phyloP scores from a whole-genome alignment of 257 asterid genomes.

The Solanum megistacrolobum region DNA sequence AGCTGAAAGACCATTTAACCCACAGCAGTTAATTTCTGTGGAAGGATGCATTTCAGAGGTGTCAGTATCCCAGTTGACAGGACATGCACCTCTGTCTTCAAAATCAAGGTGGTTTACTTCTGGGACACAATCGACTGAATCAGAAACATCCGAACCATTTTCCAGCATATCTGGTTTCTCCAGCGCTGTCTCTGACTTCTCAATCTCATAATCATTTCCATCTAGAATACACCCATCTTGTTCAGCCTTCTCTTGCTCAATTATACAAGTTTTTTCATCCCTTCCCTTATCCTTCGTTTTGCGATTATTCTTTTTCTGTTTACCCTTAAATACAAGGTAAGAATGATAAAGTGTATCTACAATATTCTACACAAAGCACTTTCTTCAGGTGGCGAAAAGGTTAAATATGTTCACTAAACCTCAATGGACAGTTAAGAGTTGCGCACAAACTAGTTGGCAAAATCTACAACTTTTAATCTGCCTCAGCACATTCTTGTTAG shows the following conservation, averaged over 20 bases:
- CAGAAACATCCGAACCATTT: conserved; percentile 76
- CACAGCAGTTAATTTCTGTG: conserved; percentile 36
- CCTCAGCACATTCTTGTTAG: neutral
- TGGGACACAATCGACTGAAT: conserved; percentile 50
- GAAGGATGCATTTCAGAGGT: conserved; percentile 51
- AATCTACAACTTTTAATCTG: neutral
- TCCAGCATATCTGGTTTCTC: conserved; percentile 47
- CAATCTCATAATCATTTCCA: conserved; percentile 20
- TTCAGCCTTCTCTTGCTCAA: conserved; percentile 33
- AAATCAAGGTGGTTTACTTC: conserved; percentile 48
- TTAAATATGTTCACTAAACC: neutral
- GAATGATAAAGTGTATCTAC: neutral
- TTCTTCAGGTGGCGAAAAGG: neutral
- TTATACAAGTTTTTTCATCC: conserved; percentile 36
- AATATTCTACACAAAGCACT: neutral
- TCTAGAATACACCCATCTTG: conserved; percentile 27
- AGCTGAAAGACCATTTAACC: conserved; percentile 32
- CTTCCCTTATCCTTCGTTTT: conserved; percentile 62
- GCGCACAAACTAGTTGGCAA: neutral
- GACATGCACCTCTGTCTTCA: conserved; percentile 52
- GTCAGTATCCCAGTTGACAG: conserved; percentile 50
- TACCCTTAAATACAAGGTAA: conserved; percentile 40
- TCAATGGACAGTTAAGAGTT: neutral
- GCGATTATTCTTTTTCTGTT: conserved; percentile 67
- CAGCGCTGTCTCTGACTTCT: conserved; percentile 21